Base-by-base conservation (phyloP, 805 yeast genomes). In the Metschnikowia borealis region DNA sequence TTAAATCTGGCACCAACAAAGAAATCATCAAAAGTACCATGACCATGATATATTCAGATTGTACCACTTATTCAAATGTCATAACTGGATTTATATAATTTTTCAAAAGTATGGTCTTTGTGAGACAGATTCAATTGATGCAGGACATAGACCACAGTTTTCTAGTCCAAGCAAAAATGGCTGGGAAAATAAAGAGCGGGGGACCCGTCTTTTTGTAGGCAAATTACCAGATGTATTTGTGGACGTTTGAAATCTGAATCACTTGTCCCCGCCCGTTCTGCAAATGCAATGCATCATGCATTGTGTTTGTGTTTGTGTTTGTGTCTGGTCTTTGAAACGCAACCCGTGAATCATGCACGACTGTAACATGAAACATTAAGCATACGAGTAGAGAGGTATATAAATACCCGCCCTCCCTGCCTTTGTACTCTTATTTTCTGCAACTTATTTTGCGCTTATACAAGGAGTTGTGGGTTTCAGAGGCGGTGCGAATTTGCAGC, bases 401-500 rank as follows among this genome's bases (percentile, higher is more conserved):
- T 33, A n/a, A 21, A 23, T 6, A 18, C 14, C 10, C 5, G 26
- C 3, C n/a, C 3, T 14, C 10, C 31, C 41, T 15, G 18, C n/a
- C 7, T 38, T n/a, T 38, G 32, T 18, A 4, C 2, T 23, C 17
- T 6, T 14, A 11, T 4, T 3, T 38, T 14, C n/a, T 3, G 6
- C 5, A 37, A 37, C 14, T 37, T 17, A 11, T 7, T 7, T 35
- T 17, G 13, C 15, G 26, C 39, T 14, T 37, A 20, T 37, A 18
- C 39, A 18, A 18, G 39, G 18, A 17, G 6, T 15, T n/a, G 18
- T 8, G 18, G 18, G n/a, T n/a, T 23, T 21, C 31, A 8, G 7
- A 14, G 29, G 26, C 32, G 29, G 35, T 41, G 44, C 36, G 36
- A 41, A 31, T 41, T 41, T 41, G 44, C 44, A 41, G 18, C 41